phyloP scores from a whole-genome alignment of 805 yeast species.

The Pichia manshurica region DNA sequence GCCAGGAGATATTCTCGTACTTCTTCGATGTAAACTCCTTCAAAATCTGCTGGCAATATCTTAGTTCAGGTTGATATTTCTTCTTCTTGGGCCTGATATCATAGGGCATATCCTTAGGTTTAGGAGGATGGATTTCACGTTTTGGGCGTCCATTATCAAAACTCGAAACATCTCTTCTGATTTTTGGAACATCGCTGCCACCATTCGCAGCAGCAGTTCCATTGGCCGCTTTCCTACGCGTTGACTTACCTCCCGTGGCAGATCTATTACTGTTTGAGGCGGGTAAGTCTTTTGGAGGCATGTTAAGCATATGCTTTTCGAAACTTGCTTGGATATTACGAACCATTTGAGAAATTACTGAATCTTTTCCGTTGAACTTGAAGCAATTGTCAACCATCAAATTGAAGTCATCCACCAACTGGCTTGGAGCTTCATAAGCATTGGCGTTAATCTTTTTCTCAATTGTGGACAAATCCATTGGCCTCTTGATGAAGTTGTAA shows the following conservation, averaged over 20 bases:
- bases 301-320: conserved; percentile 85
- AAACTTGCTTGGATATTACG: conserved; percentile 85
- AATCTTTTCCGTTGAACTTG: conserved; percentile 76
- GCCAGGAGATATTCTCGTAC: conserved; percentile 78
- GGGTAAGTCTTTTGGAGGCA: conserved; percentile 63
- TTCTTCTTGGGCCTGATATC: conserved; percentile 88
- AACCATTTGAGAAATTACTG: conserved; percentile 88
- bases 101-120: conserved; percentile 87
- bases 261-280: conserved; percentile 13
- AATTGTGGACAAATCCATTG: conserved; percentile 91
- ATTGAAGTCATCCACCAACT: conserved; percentile 71
- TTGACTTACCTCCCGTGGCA: conserved; percentile 19
- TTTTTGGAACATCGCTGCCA: conserved; percentile 46
- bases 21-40: conserved; percentile 81
- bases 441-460: conserved; percentile 68
- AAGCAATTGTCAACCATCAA: conserved; percentile 79
- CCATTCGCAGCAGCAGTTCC: conserved; percentile 23
- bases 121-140: conserved; percentile 94
- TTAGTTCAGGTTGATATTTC: conserved; percentile 82
- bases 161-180: conserved; percentile 64
- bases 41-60: conserved; percentile 75
- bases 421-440: conserved; percentile 67
- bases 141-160: conserved; percentile 75
- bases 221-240: conserved; percentile 16
- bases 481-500: conserved; percentile 73